A percentile compares a stretch with the other conserved stretches of the same genome.
These are phyloP conservation scores for Arthrobotrys sphaeroides DNA, from an alignment of 2,329 filamentous ascomycete genomes.

Conservation along the genomic window DNA sequence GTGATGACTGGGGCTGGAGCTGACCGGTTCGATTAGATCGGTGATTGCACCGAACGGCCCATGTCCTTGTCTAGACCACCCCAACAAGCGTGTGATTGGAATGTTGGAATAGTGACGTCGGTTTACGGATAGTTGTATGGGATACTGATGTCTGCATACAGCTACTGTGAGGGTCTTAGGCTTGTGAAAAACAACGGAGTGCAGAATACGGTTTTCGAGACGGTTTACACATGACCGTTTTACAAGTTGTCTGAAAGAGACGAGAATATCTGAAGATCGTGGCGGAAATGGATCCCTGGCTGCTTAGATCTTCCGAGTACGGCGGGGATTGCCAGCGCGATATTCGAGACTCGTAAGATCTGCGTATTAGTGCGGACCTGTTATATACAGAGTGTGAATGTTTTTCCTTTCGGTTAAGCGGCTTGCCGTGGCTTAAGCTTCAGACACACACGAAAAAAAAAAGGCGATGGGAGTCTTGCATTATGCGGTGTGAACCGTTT, in stretches of 20 bases:
- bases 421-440: constrained; percentile 23
- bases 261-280: neutral
- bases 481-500: constrained; percentile 38
- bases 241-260: neutral
- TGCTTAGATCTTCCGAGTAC: neutral
- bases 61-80: constrained; percentile 23
- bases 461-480: neutral
- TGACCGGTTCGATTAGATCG: constrained; percentile 16
- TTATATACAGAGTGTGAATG: constrained; percentile 2
- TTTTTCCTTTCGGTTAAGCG: constrained; percentile 34
- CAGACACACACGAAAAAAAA: neutral
- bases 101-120: constrained; percentile 44
- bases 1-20: neutral
- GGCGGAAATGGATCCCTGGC: neutral
- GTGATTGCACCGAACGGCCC: constrained; percentile 1
- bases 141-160: neutral
- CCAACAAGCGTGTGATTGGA: constrained; percentile 15
- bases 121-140: constrained; percentile 24
- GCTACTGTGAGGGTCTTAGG: neutral
- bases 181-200: neutral
- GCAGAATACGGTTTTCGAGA: neutral
- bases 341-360: constrained; percentile 16
- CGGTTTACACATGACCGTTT: constrained; percentile 13
- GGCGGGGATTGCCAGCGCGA: constrained; percentile 11
- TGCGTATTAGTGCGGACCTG: constrained; percentile 2